Conservation (phyloP, 2,329 filamentous ascomycete genomes). For the Alternaria angustiovoidea region DNA sequence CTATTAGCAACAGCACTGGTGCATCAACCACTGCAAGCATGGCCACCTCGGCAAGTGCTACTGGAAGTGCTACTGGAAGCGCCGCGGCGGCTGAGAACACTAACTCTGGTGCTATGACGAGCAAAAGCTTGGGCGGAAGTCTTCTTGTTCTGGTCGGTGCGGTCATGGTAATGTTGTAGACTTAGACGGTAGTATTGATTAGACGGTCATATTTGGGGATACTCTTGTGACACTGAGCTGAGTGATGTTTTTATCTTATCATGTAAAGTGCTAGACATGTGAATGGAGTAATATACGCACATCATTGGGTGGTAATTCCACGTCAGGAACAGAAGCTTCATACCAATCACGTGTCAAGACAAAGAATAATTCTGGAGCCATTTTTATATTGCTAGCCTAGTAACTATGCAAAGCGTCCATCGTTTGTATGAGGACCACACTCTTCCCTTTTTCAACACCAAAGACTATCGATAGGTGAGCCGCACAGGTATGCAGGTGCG, state of each 20-base stretch:
- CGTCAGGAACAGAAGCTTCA: background rate
- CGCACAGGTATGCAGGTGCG: background rate
- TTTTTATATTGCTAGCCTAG: background rate
- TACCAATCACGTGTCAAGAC: background rate
- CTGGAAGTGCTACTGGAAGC: background rate
- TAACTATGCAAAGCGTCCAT: background rate
- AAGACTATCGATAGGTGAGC: background rate
- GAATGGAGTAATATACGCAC: background rate
- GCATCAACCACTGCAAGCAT: background rate
- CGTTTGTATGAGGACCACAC: background rate
- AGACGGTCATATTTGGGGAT: too few relatives aligned
- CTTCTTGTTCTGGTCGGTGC: background rate
- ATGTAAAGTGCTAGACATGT: background rate
- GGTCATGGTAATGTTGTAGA: background rate
- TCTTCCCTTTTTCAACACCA: background rate
- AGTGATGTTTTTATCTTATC: background rate
- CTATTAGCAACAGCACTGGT: background rate
- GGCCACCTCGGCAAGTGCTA: background rate
- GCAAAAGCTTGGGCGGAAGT: background rate
- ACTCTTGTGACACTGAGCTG: too few relatives aligned
- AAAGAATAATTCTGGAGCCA: background rate
- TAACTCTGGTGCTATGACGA: background rate
- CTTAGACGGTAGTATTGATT: background rate
- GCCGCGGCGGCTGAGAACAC: background rate
- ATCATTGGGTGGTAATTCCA: too few relatives aligned